Evolutionary conservation across 2,329 filamentous ascomycete species (phyloP).

Genomic region (Epichloe brachyelytri): DNA sequence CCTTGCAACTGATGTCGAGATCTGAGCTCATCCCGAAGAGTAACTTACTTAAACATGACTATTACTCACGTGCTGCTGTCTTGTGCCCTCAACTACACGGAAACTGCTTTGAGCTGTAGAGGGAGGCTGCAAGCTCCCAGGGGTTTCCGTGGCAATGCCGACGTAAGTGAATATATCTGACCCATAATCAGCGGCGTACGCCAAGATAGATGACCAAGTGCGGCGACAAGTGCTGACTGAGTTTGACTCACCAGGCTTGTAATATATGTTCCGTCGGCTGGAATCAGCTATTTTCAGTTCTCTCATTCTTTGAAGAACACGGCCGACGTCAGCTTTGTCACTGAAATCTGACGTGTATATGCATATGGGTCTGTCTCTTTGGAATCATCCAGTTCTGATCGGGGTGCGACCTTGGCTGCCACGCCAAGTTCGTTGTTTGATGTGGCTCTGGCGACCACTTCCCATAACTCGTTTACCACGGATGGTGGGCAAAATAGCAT

Average conservation of each 20-base stretch:
- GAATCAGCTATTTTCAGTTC: slow-evolving; percentile 46
- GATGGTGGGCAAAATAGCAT: slow-evolving; percentile 51
- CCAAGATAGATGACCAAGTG: background rate
- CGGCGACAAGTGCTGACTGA: background rate
- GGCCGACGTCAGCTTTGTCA: slow-evolving; percentile 53
- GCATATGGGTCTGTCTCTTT: slow-evolving; percentile 50
- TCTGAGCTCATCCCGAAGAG: background rate
- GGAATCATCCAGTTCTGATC: slow-evolving; percentile 26
- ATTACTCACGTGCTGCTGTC: background rate
- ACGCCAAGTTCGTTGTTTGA: slow-evolving; percentile 57
- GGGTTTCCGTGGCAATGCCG: slow-evolving; percentile 46
- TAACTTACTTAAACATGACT: background rate
- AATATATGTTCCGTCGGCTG: slow-evolving; percentile 48
- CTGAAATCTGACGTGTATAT: slow-evolving; percentile 67
- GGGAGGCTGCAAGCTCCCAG: slow-evolving; percentile 48
- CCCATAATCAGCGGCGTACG: slow-evolving; percentile 1
- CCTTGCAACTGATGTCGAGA: background rate
- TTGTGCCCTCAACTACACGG: background rate
- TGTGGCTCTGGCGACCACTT: slow-evolving; percentile 51
- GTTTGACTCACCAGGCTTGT: slow-evolving; percentile 53
- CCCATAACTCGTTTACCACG: slow-evolving; percentile 53
- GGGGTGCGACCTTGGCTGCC: slow-evolving; percentile 57
- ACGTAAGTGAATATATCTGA: slow-evolving; percentile 57
- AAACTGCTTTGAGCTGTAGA: slow-evolving; percentile 32
- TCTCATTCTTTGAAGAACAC: slow-evolving; percentile 51